phyloP scores from a whole-genome alignment of 2,329 filamentous ascomycete species.

The Paraphaeosphaeria minitans region DNA sequence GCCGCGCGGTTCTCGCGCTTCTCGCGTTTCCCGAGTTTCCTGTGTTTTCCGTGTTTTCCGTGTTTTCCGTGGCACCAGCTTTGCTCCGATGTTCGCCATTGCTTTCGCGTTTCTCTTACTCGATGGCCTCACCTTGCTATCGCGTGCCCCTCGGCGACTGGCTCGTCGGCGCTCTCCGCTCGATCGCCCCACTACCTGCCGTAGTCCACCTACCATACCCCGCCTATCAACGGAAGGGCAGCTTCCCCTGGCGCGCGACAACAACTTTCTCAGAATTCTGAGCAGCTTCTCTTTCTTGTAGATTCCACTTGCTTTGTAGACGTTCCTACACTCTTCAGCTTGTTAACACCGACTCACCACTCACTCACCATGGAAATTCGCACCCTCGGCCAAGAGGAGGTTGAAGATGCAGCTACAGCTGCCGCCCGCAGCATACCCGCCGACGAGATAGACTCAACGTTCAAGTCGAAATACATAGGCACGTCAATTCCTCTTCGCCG shows the following conservation, averaged over 20 bases:
- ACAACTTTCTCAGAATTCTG: neutral
- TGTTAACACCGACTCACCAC: slow-evolving; percentile 8
- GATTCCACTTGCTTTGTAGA: neutral
- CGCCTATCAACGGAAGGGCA: slow-evolving; percentile 9
- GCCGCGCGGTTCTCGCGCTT: neutral
- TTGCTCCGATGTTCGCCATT: neutral
- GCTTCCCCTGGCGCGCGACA: slow-evolving; percentile 2
- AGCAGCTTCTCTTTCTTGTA: slow-evolving; percentile 1
- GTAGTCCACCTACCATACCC: no score
- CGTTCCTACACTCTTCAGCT: neutral
- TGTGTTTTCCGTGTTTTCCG: no score
- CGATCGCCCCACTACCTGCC: slow-evolving; percentile 15
- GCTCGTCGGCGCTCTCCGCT: slow-evolving; percentile 22
- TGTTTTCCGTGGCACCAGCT: no score
- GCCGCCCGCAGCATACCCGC: slow-evolving; percentile 49
- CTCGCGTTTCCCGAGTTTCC: neutral
- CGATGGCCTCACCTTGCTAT: slow-evolving; percentile 20
- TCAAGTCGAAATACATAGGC: slow-evolving; percentile 61
- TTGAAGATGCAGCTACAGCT: slow-evolving; percentile 32
- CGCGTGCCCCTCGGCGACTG: slow-evolving; percentile 9
- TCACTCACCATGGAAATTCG: slow-evolving; percentile 37
- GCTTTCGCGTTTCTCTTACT: slow-evolving; percentile 16
- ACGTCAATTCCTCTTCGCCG: slow-evolving; percentile 10
- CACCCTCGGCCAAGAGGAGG: slow-evolving; percentile 36
- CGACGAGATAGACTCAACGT: slow-evolving; percentile 59